Evolutionary conservation across 2,329 filamentous ascomycete species (phyloP).

Genomic region (Trichoderma sp.): DNA sequence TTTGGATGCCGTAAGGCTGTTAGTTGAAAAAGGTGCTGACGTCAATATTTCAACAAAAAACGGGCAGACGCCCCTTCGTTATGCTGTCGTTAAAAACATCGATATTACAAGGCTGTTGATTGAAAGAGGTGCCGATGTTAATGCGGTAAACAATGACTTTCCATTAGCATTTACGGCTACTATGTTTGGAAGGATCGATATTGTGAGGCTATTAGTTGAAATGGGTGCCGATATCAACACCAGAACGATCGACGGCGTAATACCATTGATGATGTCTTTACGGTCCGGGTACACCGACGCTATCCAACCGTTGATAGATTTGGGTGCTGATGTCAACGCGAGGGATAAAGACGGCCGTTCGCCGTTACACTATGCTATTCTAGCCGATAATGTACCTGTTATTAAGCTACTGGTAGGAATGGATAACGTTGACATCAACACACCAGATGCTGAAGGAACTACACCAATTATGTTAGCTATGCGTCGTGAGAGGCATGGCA

Average conservation of each 20-base stretch:
- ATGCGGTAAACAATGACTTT: rapidly evolving
- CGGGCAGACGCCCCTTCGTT: not conserved
- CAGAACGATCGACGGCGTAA: rapidly evolving
- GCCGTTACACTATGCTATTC: too few relatives aligned
- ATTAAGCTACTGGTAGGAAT: too few relatives aligned
- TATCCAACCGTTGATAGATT: not conserved
- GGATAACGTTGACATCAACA: too few relatives aligned
- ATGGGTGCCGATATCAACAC: not conserved
- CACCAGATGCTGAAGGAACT: too few relatives aligned
- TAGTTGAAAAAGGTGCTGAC: not conserved
- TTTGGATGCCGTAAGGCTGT: rapidly evolving
- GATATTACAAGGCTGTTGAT: not conserved
- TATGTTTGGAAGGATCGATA: rapidly evolving
- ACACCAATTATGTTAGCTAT: too few relatives aligned
- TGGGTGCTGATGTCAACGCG: too few relatives aligned
- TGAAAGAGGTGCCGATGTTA: not conserved
- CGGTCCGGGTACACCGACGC: rapidly evolving
- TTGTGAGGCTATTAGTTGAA: not conserved
- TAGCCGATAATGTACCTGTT: rapidly evolving
- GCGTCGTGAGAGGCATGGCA: rapidly evolving
- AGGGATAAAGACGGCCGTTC: rapidly evolving
- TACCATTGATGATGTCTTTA: too few relatives aligned
- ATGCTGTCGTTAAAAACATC: rapidly evolving
- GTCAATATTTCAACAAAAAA: rapidly evolving
- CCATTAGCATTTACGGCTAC: rapidly evolving